Percentiles rank a stretch among this genome's conserved stretches.
These are phyloP conservation scores for Nasturtium officinale DNA, from an alignment of 345 rosid genomes.

Conservation along the genomic window DNA sequence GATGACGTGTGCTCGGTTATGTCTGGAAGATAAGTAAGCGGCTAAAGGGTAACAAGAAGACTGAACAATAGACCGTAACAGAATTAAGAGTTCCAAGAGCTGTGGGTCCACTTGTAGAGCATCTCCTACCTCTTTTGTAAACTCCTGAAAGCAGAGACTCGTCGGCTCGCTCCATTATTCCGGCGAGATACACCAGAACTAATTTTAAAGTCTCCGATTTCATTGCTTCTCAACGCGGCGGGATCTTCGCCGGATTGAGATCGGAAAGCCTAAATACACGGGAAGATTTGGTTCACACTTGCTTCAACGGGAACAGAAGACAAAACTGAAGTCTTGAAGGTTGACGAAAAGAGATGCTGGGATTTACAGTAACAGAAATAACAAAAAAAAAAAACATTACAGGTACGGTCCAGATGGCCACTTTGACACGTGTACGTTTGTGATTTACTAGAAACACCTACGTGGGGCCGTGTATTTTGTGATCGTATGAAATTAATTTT, in stretches of 20 bases:
- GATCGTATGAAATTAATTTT: conserved; percentile 27
- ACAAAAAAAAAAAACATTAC: background rate
- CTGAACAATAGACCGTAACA: conserved; percentile 70
- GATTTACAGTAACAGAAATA: background rate
- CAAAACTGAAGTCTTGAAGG: conserved; percentile 12
- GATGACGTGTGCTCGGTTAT: conserved; percentile 71
- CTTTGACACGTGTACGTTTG: conserved; percentile 31
- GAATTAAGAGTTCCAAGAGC: conserved; percentile 63
- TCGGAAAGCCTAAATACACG: background rate
- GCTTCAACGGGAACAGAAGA: conserved; percentile 22
- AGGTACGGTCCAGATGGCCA: conserved; percentile 24
- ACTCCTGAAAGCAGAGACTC: conserved; percentile 72
- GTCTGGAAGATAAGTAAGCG: conserved; percentile 58
- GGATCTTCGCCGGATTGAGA: conserved; percentile 7
- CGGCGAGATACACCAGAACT: conserved; percentile 65
- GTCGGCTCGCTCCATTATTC: conserved; percentile 68
- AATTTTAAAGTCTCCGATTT: conserved; percentile 55
- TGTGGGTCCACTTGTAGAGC: conserved; percentile 64
- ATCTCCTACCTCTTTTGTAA: conserved; percentile 67
- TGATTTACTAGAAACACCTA: background rate
- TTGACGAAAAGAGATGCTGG: conserved; percentile 14
- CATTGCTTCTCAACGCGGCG: conserved; percentile 38
- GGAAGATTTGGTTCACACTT: conserved; percentile 11
- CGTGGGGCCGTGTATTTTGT: conserved; percentile 29
- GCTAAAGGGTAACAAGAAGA: conserved; percentile 63